Evolutionary conservation across 345 rosid genomes (phyloP).

Genomic region (Hibiscus mutabilis): DNA sequence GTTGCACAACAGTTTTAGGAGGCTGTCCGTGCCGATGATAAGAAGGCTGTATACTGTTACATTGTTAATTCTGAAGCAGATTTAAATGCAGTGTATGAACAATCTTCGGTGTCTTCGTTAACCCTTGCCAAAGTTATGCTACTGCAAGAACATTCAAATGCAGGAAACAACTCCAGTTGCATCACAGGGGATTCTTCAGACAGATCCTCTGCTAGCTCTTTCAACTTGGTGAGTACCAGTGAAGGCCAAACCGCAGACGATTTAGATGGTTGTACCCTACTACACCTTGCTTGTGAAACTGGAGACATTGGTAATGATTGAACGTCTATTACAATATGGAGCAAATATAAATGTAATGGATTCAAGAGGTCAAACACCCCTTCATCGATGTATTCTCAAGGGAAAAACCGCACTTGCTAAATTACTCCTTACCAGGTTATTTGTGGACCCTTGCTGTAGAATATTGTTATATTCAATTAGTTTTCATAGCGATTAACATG

Average conservation of each 20-base stretch:
- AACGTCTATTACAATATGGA: slow-evolving; percentile 91
- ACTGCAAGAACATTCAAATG: slow-evolving; percentile 59
- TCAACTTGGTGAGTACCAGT: slow-evolving; percentile 37
- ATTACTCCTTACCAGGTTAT: slow-evolving; percentile 78
- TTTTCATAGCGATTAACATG: neutral
- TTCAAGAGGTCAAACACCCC: slow-evolving; percentile 74
- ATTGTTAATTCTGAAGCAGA: slow-evolving; percentile 75
- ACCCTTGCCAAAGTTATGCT: slow-evolving; percentile 85
- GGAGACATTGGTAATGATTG: slow-evolving; percentile 95
- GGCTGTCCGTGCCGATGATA: slow-evolving; percentile 80
- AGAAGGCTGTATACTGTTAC: slow-evolving; percentile 76
- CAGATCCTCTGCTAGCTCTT: slow-evolving; percentile 58
- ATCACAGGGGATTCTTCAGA: slow-evolving; percentile 56
- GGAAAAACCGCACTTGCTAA: slow-evolving; percentile 63
- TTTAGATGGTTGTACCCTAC: slow-evolving; percentile 70
- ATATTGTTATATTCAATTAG: neutral
- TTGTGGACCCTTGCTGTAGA: neutral
- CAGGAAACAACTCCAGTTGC: slow-evolving; percentile 46
- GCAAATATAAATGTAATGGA: slow-evolving; percentile 72
- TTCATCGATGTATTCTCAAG: slow-evolving; percentile 61
- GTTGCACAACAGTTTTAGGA: slow-evolving; percentile 79
- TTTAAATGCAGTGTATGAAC: slow-evolving; percentile 60
- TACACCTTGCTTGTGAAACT: slow-evolving; percentile 95
- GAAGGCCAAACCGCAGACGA: slow-evolving; percentile 46
- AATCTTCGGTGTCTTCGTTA: slow-evolving; percentile 54